Evolutionary conservation across 441 rosid genomes (phyloP), one percentile per base, ranked within the genome.

Genomic region (Euphorbia corollata): DNA sequence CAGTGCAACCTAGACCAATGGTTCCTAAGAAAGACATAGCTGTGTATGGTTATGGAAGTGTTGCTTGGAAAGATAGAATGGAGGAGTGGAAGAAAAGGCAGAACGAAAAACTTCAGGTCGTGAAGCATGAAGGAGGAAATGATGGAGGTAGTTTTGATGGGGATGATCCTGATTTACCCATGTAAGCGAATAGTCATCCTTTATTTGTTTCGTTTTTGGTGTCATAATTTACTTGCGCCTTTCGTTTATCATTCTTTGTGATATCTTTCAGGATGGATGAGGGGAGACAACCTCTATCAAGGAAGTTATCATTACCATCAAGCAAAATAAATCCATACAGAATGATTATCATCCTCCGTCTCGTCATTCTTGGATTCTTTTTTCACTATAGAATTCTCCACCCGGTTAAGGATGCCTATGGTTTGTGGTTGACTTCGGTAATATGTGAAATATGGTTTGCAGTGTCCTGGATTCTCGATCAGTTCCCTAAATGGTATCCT

Each of bases 391-490:
- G 99, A 79, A 80, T 91, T 74, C 94, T 84, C 65, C 97, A 91
- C 73, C 99, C 99, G 0, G 99, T 91, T 63, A 68, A 84, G 12
- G 83, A 91, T 78, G 99, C 99, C 19, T 94, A 80, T 55, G 90
- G 86, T 18, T 75, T 94, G 79, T 94, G 99, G 99, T 81, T 94
- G 64, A 88, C 87, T 19, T 94, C 99, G 7, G 96, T 94, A 2
- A 90, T 94, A 22, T 94, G 99, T 58, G 99, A 94, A 84, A 86
- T 94, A 71, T 94, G 99, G 99, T 94, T 94, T 81, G 98, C 91
- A 4, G 83, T 83, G 60, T 94, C 99, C n/a, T 94, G 99, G 99
- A 91, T 94, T 65, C 79, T 91, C 22, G 99, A 94, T 81, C 99
- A 94, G 75, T 90, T 94, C 66, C 99, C 98, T 32, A 94, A 94